A percentile compares a stretch with the other conserved stretches of the same genome.
Conservation (phyloP, 495 filamentous ascomycete species). For the Opeltia flavorubescens region DNA sequence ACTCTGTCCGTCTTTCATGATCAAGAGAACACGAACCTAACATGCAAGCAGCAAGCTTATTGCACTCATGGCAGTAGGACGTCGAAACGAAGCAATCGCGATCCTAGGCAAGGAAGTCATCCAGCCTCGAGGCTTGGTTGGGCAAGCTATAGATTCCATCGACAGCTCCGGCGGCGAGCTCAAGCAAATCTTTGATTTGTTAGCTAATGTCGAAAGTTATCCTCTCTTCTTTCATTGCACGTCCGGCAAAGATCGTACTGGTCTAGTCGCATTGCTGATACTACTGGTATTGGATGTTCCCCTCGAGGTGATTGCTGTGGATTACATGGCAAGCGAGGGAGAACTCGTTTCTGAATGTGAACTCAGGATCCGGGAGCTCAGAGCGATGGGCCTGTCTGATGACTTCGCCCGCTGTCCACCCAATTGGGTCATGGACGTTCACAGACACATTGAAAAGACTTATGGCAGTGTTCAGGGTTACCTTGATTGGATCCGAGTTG, state of each 20-base stretch:
- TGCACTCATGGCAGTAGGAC: constrained; percentile 45
- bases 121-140: constrained; percentile 48
- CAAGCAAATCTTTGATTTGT: constrained; percentile 35
- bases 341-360: constrained; percentile 47
- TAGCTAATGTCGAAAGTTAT: constrained; percentile 32
- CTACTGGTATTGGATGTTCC: constrained; percentile 41
- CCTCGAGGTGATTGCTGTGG: constrained; percentile 39
- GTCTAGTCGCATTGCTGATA: constrained; percentile 53
- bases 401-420: constrained; percentile 51
- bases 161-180: constrained; percentile 51
- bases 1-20: background rate
- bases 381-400: constrained; percentile 49
- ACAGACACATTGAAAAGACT: constrained; percentile 31
- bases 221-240: constrained; percentile 68
- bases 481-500: constrained; percentile 43
- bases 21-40: background rate
- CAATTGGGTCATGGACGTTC: constrained; percentile 38
- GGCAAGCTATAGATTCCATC: constrained; percentile 50
- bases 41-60: constrained; percentile 37
- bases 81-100: constrained; percentile 49
- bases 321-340: constrained; percentile 51
- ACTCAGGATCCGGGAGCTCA: constrained; percentile 51
- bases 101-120: constrained; percentile 58
- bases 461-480: constrained; percentile 54
- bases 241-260: constrained; percentile 79